Base-by-base conservation (phyloP, 2,329 filamentous ascomycete genomes). In the Chaetoscypha palmicola region DNA sequence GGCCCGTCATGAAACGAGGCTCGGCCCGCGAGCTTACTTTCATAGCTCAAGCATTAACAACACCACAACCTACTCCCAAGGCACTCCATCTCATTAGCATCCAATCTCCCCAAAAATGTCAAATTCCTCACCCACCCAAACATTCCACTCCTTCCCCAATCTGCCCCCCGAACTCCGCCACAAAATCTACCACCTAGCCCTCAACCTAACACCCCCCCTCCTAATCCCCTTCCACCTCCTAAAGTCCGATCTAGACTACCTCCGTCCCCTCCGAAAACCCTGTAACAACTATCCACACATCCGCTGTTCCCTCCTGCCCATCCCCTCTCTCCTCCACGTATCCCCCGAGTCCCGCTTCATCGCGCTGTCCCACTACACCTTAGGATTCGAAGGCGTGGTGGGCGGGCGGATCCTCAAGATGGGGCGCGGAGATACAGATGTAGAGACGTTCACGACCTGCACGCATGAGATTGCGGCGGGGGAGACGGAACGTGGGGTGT, bases 211-310 rank as follows among this genome's bases (percentile, higher is more conserved):
- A 11, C 31, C 43, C 2, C 14, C 45, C 11, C 37, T 17, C 14
- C 14, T 24, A 9, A 30, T 41, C 9, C 31, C 30, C 36, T 41
- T 43, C 31, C 31, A 45, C 30, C 42, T 46, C 30, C 36, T 39
- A 21, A 49, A 49, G 46, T 43, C 42, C 26, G 46, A 48, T 35
- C 43, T 48, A 5, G 46, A 48, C 19, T 48, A 42, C 38, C 43
- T 48, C 20, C 46, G 46, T 26, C 30, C 38, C 12, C 35, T 35
- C n/a, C 46, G 46, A n/a, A 37, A 37, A 14, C 43, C 46, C 4
- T 48, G 46, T 30, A 39, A 48, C 30, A 42, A 48, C 20, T 40
- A 45, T 31, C 38, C 42, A 2, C 46, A 48, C 23, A 45, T 48
- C 12, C 40, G 32, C 11, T 21, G 23, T n/a, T 14, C 34, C 14